Evolutionary conservation across 345 rosid genomes (phyloP), one percentile per base, ranked within the genome.

Genomic region (Gossypium arboreum): DNA sequence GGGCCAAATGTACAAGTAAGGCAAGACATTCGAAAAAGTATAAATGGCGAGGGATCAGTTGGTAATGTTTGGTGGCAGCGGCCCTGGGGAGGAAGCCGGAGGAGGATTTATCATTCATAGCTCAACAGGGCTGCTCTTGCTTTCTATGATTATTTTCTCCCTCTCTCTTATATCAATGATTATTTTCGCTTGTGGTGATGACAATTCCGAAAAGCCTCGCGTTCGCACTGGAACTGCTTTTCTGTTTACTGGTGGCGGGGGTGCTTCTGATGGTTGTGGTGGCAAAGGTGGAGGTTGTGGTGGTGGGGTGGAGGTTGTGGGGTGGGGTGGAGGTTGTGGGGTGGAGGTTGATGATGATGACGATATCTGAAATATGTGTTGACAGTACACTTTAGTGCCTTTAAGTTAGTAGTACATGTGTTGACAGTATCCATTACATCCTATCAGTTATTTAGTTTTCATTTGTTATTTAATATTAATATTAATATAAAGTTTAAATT

Each of bases 141-240:
- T 74, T 54, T 74, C 52, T 34, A 18, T 69, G 67, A 11, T 75
- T 45, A 41, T 79, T 70, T 27, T 76, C 16, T 74, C 81, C 3
- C 11, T 75, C 44, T 74, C 60, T 0, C 54, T 75, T 61, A 70
- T 70, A 27, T 79, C 78, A 2, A 79, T 75, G 71, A 56, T 74
- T 27, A 68, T 78, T 56, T 74, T 78, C 5, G 71, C 77, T 68
- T 78, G 77, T 51, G 77, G 75, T 60, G 71, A 74, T 18, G 29
- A 65, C 18, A 11, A 17, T 41, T 22, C 72, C 0, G 13, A 12
- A 22, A 27, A 52, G 20, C 56, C 20, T 52, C 56, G 6, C 20
- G 6, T 7, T 4, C 22, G 22, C 18, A 51, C 18, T 51, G 15
- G 55, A 34, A 34, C 1, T 34, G 7, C 39, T 34, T 34, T 51